Conservation (phyloP, 2,329 filamentous ascomycete genomes). For the Beauveria pseudobassiana region DNA sequence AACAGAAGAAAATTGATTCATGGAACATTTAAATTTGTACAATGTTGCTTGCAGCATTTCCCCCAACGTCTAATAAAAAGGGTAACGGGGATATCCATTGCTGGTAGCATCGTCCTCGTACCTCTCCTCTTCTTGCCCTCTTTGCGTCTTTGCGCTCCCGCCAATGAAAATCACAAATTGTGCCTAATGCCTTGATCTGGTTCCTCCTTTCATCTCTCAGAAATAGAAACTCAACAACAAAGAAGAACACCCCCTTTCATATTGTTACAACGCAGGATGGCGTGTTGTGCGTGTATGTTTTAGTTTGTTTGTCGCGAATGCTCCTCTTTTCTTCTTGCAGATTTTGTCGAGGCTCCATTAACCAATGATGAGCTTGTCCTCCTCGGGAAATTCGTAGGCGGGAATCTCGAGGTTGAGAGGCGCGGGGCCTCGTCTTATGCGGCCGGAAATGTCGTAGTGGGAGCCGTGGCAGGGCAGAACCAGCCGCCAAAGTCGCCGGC, state of each 20-base stretch:
- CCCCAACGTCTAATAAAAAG: slow-evolving; percentile 11
- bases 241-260: slow-evolving; percentile 3
- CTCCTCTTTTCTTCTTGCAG: neutral
- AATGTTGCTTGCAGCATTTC: slow-evolving; percentile 11
- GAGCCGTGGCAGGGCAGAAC: slow-evolving; percentile 99
- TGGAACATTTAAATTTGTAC: slow-evolving; percentile 14
- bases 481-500: slow-evolving; percentile 96
- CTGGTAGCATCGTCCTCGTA: neutral
- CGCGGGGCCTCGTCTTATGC: slow-evolving; percentile 94
- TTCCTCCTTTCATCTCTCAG: neutral
- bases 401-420: slow-evolving; percentile 97
- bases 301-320: neutral
- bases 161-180: neutral
- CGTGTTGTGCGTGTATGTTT: slow-evolving; percentile 7
- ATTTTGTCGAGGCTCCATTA: slow-evolving; percentile 41
- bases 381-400: slow-evolving; percentile 85
- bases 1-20: slow-evolving; percentile 12
- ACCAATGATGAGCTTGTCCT: slow-evolving; percentile 85
- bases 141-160: neutral
- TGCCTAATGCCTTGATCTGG: slow-evolving; percentile 4
- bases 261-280: slow-evolving; percentile 10
- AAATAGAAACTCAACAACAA: neutral
- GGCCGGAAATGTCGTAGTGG: slow-evolving; percentile 99
- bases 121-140: neutral
- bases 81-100: neutral